These are phyloP conservation scores for Aquanectria penicillioides DNA, from an alignment of 2,329 filamentous ascomycete genomes.

Conservation along the genomic window DNA sequence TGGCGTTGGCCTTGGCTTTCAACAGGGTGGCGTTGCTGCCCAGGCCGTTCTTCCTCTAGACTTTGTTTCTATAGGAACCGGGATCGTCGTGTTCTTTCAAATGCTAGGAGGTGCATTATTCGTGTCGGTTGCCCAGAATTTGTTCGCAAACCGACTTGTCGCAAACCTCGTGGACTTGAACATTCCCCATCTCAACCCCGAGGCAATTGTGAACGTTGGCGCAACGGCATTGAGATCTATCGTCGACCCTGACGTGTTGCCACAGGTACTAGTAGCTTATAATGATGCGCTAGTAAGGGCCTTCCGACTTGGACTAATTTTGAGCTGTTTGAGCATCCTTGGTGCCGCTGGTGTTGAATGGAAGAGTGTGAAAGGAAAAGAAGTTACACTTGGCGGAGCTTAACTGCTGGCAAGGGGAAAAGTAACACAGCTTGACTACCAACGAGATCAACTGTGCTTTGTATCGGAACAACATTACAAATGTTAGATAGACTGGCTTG, in stretches of 20 bases:
- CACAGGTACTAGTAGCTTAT: background rate
- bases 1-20: constrained; percentile 14
- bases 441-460: too few species aligned
- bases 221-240: constrained; percentile 8
- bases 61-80: constrained; percentile 11
- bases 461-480: too few species aligned
- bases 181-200: constrained; percentile 7
- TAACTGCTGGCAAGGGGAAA: too few species aligned
- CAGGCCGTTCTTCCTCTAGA: constrained; percentile 5
- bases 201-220: constrained; percentile 11
- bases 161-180: background rate
- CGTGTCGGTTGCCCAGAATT: constrained; percentile 12
- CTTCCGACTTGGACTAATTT: background rate
- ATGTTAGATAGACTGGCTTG: too few species aligned
- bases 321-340: constrained; percentile 9
- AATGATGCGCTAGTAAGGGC: constrained; percentile 2
- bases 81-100: constrained; percentile 18
- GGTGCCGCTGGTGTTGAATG: constrained; percentile 16
- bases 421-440: too few species aligned
- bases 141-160: constrained; percentile 11
- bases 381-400: background rate
- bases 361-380: constrained; percentile 30
- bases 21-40: constrained; percentile 6
- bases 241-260: constrained; percentile 1
- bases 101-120: constrained; percentile 12